Base-by-base conservation (phyloP, 768 basidiomycete genomes). In the Terana coerulea region DNA sequence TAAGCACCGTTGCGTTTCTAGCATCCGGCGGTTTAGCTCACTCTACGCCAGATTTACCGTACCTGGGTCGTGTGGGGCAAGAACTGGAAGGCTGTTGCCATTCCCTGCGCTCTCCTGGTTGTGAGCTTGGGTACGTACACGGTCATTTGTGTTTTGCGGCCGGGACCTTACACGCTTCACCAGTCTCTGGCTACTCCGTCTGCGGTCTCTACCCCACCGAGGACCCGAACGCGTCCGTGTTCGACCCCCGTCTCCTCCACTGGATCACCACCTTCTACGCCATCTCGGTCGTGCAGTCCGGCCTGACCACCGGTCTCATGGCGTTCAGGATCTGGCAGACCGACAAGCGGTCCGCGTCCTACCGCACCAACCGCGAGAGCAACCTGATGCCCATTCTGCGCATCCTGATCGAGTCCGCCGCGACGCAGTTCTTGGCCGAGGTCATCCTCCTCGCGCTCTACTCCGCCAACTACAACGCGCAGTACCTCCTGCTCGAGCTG, bases 131-230 rank as follows among this genome's bases (percentile, higher is more conserved):
- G 55, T 57, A 28, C 33, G 47, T 51, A 9, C 11, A 36, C 26
- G 15, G 11, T 34, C 35, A 3, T 12, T 47, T 12, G 5, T 49
- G 25, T 10, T 9, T 21, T 7, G 5, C 14, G 8, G 4, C 22
- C 19, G 17, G 8, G 12, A 28, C 7, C n/a, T 24, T 3, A 47
- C 34, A 8, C 31, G 6, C 11, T 14, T n/a, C 24, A 26, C 19
- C 30, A 53, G 56, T 57, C 19, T 57, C 56, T 35, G 56, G 56
- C 29, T 57, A 57, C 36, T 43, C 52, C 33, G 56, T 57, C 19
- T 53, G 52, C 37, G 56, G 56, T 21, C 26, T 51, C 1, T 57
- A 57, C 34, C 43, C 56, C 3, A 34, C 56, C 12, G 52, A 50
- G 44, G 28, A 46, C 28, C 25, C 52, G 14, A 48, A 39, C 48